Percentiles rank a stretch among this genome's conserved stretches.
Conservation (phyloP, 768 basidiomycete species). For the Amanita exitialis region DNA sequence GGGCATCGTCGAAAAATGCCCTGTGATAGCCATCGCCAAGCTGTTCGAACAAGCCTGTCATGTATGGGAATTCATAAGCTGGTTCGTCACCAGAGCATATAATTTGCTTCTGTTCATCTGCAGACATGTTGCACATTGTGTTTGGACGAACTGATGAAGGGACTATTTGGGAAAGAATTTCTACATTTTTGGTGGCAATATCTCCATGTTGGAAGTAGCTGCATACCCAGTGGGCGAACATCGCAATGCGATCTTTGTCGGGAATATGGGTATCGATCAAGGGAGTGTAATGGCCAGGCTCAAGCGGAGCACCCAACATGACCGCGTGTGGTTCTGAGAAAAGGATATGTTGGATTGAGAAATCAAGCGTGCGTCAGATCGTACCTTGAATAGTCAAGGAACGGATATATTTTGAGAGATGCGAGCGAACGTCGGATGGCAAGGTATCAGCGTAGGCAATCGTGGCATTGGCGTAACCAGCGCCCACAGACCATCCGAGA, state of each 20-base stretch:
- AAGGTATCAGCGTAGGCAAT: background rate
- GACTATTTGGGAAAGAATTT: background rate
- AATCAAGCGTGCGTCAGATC: background rate
- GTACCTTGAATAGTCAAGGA: background rate
- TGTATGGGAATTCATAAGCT: background rate
- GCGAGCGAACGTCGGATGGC: background rate
- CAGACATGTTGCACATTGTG: background rate
- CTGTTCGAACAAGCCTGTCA: background rate
- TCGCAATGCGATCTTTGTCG: background rate
- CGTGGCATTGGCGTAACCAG: background rate
- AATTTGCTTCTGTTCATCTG: background rate
- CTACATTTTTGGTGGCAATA: background rate
- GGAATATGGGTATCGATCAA: background rate
- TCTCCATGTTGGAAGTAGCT: background rate
- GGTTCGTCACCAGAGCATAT: background rate
- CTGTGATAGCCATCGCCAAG: background rate
- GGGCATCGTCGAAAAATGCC: background rate
- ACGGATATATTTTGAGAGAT: background rate
- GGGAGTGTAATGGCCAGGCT: background rate
- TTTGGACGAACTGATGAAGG: background rate
- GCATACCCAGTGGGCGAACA: background rate
- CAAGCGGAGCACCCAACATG: background rate
- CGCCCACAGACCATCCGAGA: background rate
- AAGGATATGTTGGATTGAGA: background rate
- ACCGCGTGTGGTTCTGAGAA: background rate